Evolutionary conservation across 768 basidiomycete genomes (phyloP).

Genomic region (Mycena sanguinolenta): DNA sequence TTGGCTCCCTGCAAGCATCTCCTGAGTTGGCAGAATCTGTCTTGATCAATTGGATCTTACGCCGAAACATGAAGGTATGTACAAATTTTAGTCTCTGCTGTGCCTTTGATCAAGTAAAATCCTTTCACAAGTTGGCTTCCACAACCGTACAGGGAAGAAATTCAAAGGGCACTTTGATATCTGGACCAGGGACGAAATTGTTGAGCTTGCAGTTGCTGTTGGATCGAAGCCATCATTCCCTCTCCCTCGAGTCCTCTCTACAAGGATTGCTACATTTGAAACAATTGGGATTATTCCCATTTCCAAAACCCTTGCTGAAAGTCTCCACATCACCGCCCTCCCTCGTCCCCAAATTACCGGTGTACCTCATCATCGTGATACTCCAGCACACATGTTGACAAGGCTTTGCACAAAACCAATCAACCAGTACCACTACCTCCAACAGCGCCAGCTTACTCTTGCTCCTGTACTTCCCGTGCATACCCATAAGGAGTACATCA

Average conservation of each 20-base stretch:
- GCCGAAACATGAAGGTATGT: too few species aligned
- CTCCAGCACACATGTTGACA: not conserved
- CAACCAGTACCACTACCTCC: constrained; percentile 2
- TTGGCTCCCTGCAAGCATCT: too few species aligned
- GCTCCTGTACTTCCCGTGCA: constrained; percentile 3
- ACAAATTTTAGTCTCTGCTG: not conserved
- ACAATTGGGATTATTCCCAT: constrained; percentile 20
- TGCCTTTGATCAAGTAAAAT: too few species aligned
- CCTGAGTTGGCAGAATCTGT: too few species aligned
- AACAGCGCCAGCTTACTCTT: not conserved
- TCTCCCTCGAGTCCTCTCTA: not conserved
- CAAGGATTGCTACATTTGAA: not conserved
- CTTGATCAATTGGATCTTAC: too few species aligned
- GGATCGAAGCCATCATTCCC: constrained; percentile 2
- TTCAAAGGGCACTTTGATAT: not conserved
- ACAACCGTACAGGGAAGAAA: constrained; percentile 2
- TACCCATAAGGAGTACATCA: not conserved
- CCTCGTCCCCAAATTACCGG: not conserved
- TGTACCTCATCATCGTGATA: constrained; percentile 11
- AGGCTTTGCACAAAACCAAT: constrained; percentile 5
- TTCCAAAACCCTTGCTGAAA: not conserved
- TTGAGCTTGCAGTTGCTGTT: not conserved
- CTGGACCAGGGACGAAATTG: constrained; percentile 11
- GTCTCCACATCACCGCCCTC: not conserved
- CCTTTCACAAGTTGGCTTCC: not conserved